Conservation (phyloP, 495 filamentous ascomycete species). For the Margaritispora aquatica region DNA sequence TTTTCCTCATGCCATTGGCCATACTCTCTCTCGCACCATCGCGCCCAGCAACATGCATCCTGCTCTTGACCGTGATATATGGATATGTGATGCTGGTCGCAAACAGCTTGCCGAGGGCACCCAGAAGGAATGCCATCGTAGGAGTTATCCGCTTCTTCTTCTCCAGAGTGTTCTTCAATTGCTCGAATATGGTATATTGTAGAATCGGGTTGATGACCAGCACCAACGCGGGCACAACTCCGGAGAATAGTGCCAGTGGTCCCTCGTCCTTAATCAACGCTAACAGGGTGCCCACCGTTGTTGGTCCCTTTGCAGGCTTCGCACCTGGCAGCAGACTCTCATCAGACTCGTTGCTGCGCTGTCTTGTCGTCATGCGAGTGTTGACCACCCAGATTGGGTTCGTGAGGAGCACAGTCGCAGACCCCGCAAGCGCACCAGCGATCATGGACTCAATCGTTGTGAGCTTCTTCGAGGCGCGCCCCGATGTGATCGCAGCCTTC, state of each 20-base stretch:
- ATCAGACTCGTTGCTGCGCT: slow-evolving; percentile 44
- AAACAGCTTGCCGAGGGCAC: slow-evolving; percentile 87
- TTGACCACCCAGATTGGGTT: slow-evolving; percentile 99
- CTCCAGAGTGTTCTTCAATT: slow-evolving; percentile 67
- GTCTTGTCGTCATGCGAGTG: slow-evolving; percentile 92
- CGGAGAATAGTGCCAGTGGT: slow-evolving; percentile 76
- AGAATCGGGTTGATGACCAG: slow-evolving; percentile 96
- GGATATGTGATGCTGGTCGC: slow-evolving; percentile 94
- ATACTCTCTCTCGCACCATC: slow-evolving; percentile 65
- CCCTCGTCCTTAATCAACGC: slow-evolving; percentile 75
- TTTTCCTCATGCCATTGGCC: slow-evolving; percentile 63
- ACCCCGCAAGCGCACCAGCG: slow-evolving; percentile 90
- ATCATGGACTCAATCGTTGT: slow-evolving; percentile 88
- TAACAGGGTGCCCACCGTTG: slow-evolving; percentile 73
- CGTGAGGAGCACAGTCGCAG: slow-evolving; percentile 87
- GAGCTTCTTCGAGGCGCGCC: slow-evolving; percentile 75
- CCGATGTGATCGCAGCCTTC: slow-evolving; percentile 64
- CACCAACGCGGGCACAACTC: slow-evolving; percentile 86
- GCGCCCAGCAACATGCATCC: slow-evolving; percentile 82
- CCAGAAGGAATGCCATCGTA: slow-evolving; percentile 81
- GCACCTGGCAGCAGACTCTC: slow-evolving; percentile 31
- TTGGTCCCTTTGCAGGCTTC: slow-evolving; percentile 42
- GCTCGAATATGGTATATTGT: slow-evolving; percentile 98
- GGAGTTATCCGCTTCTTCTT: slow-evolving; percentile 60
- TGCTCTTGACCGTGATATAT: slow-evolving; percentile 96